A percentile compares a stretch with the other conserved stretches of the same genome.
Evolutionary conservation across 352 stramenopile genomes (phyloP).

Genomic region (Aphanomyces cochlioides): DNA sequence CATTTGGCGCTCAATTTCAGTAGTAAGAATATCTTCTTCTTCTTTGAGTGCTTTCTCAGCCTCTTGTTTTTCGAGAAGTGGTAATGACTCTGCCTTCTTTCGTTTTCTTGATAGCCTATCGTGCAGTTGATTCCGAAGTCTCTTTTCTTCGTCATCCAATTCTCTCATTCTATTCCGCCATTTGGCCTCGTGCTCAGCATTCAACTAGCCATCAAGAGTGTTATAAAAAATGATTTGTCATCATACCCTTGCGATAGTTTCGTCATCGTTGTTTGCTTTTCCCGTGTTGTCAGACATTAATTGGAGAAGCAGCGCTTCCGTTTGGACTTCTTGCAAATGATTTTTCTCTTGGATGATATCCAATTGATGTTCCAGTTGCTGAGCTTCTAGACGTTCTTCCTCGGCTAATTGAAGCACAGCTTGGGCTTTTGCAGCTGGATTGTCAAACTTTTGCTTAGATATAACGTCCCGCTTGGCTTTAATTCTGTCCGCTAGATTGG

Average conservation of each 20-base stretch:
- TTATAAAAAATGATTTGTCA: neutral
- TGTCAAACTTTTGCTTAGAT: neutral
- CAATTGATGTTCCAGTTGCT: conserved; percentile 16
- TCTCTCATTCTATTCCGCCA: conserved; percentile 9
- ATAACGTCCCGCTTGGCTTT: conserved; percentile 21
- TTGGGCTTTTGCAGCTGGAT: neutral
- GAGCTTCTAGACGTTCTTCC: conserved; percentile 6
- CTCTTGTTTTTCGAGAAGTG: conserved; percentile 41
- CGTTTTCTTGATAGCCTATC: neutral
- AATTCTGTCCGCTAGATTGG: conserved; percentile 7
- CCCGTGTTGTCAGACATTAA: neutral
- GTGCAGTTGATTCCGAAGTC: neutral
- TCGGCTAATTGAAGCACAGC: conserved; percentile 1
- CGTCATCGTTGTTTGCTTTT: conserved; percentile 3
- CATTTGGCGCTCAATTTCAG: neutral
- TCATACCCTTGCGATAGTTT: conserved; percentile 19
- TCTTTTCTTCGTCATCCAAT: conserved; percentile 16
- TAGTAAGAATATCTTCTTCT: conserved; percentile 31
- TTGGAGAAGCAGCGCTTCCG: neutral
- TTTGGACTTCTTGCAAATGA: neutral
- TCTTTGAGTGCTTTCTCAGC: conserved; percentile 39
- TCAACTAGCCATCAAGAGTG: neutral
- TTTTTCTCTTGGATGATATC: conserved; percentile 1
- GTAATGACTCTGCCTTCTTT: conserved; percentile 35
- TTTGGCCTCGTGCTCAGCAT: conserved; percentile 18